Evolutionary conservation across 768 basidiomycete species (phyloP), one percentile per base, ranked within the genome.

Genomic region (Suillus variegatus): DNA sequence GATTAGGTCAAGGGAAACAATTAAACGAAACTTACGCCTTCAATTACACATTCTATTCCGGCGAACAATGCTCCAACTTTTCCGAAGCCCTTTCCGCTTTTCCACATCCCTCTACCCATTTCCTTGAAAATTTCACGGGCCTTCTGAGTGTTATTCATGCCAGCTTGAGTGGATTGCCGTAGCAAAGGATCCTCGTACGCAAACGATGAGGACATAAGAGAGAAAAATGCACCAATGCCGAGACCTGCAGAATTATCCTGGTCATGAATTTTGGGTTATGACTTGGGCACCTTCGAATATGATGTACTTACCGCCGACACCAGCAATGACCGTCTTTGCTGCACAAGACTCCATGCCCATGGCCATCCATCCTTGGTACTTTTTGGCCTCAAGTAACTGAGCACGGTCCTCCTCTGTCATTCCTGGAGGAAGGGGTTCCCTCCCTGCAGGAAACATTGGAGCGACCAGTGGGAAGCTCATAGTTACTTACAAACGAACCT

Each of bases 61-160:
- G 95, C 91, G 75, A 93, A 99, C 52, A 99, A 73, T 14, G 93
- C 93, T 20, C 95, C 97, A 55, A 99, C 94, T 81, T 95, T 96
- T 0, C 89, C 95, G 72, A 98, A 98, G 0, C 94, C 91, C 76
- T 91, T 32, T 22, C 97, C 96, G 58, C 84, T 92, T 36, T 84
- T 82, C 88, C 88, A 94, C 94, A 98, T 97, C 41, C 90, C 91
- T 69, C 84, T 87, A 1, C 96, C 96, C 93, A 97, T 98, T 32
- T 32, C 32, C 6, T 32, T 32, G 1, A 32, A 32, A 32, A 32
- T 32, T 69, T 90, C 88, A 54, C 86, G 82, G 1, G 94, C 91
- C 72, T 96, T 96, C 75, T 95, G 92, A 28, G 84, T 82, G 54
- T 86, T 86, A 66, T 79, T 87, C 79, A 88, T 71, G 14, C 81